Evolutionary conservation across 2,329 filamentous ascomycete species (phyloP), one percentile per base, ranked within the genome.

Genomic region (Diaporthe batatas): DNA sequence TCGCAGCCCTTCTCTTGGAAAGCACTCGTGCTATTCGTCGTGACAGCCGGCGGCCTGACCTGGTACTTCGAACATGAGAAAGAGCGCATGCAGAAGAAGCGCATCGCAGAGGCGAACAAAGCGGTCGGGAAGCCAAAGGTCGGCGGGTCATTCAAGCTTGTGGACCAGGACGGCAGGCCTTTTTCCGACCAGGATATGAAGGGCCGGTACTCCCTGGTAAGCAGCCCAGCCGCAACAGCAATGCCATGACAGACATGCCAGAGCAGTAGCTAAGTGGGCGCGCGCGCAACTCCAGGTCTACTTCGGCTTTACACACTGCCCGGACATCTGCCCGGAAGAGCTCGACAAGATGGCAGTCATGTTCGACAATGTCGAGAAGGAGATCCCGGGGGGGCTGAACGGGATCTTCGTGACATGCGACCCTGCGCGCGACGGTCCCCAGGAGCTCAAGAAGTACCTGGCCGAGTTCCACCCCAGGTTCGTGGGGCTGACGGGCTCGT

Each of bases 261-360:
- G 36, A n/a, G 68, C n/a, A 21, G 23, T 42, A 18, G 47, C 70
- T 74, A 65, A 72, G 32, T 47, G 29, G 55, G 16, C 8, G 53
- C 29, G 32, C 44, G 29, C 47, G 72, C 49, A 8, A 5, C 23
- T 18, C 1, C 76, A 96, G 94, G 91, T 98, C 49, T 99, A 99
- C 85, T 99, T 99, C 81, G 96, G 96, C 79, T 99, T 99, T 88
- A 96, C 94, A 11, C 95, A 98, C 83, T 99, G 96, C 82, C 96
- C 96, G 32, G 96, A 99, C 82, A 99, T 99, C 81, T 99, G 96
- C 86, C 96, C 96, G 44, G 96, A 99, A 80, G 96, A 99, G 84
- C 92, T 99, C 78, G 96, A 99, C 86, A 99, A 99, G 87, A 98
- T 99, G 95, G 94, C 96, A n/a, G 88, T 89, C 73, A 98, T 98